Base-by-base conservation (phyloP, 495 filamentous ascomycete genomes). In the Podospora pseudoanserina region DNA sequence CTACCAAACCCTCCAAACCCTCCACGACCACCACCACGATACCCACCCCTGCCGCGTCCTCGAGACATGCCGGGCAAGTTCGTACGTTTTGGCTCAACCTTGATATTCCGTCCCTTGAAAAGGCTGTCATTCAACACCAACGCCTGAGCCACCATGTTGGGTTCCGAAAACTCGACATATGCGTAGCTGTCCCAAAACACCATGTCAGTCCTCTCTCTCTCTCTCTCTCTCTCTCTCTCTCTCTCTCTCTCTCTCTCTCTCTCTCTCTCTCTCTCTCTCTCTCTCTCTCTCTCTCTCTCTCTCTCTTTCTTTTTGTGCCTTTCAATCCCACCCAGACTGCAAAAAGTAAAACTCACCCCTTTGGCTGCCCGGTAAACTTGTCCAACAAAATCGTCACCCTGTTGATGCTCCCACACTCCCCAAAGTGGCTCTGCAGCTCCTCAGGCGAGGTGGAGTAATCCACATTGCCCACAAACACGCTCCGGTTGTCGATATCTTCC, bases 391-490 rank as follows among this genome's bases (percentile, higher is more conserved):
- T 99, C 4, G 96, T 99, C 60, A 99, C 96, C 54, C 96, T 90
- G 75, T 99, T 98, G 83, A 99, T 99, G 65, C 91, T 92, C 54
- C 96, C 96, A 74, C 92, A 96, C 84, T 89, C 96, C 82, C 97
- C 93, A 81, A 99, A 99, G 77, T 99, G 96, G 53, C 93, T 92
- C 83, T 99, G 96, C 67, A 99, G 97, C 81, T 99, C 96, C 80
- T 99, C 96, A 0, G 96, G 95, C 18, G 93, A 96, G 30, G 95
- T 94, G 68, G 92, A 93, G 79, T 99, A 99, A 78, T 99, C 96
- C 65, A 99, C 96, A 75, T 99, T 99, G 60, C 96, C 96, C 27
- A 99, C 96, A 77, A 99, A 99, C 74, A 99, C 91, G 81, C 93
- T 97, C 67, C 96, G 88, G 70, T 87, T 91, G 80, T 99, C 96